Evolutionary conservation across 805 yeast genomes (phyloP).

Genomic region (Metschnikowia matae): DNA sequence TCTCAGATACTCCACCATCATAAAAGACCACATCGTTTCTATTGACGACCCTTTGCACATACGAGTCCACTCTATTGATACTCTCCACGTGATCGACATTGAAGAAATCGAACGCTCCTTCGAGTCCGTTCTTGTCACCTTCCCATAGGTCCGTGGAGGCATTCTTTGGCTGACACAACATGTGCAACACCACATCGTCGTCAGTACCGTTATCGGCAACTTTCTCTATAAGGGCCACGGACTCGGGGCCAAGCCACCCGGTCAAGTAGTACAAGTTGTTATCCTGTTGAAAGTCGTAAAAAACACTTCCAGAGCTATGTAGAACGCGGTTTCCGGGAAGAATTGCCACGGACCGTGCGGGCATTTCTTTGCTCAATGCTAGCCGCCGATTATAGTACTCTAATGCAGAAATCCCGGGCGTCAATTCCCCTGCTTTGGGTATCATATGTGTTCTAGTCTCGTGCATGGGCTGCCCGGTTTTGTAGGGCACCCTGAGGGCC

Average conservation of each 20-base stretch:
- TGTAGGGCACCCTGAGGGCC: conserved; percentile 24
- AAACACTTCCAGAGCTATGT: conserved; percentile 86
- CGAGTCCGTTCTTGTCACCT: conserved; percentile 83
- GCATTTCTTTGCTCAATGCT: conserved; percentile 52
- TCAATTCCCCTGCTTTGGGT: conserved; percentile 70
- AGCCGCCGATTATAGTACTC: conserved; percentile 77
- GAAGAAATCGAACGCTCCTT: conserved; percentile 77
- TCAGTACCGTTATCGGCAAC: conserved; percentile 43
- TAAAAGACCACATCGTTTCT: conserved; percentile 51
- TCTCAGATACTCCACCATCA: conserved; percentile 32
- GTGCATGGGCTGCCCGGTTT: conserved; percentile 79
- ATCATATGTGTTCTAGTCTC: conserved; percentile 79
- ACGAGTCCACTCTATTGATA: conserved; percentile 39
- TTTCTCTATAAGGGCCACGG: conserved; percentile 64
- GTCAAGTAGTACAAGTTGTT: conserved; percentile 82
- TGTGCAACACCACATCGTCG: conserved; percentile 57
- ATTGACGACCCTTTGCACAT: conserved; percentile 45
- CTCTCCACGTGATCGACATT: conserved; percentile 77
- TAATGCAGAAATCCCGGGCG: conserved; percentile 80
- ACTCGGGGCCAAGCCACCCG: conserved; percentile 90
- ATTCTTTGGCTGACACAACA: conserved; percentile 85
- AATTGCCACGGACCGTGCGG: conserved; percentile 64
- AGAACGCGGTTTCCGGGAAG: conserved; percentile 68
- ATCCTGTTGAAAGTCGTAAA: conserved; percentile 88
- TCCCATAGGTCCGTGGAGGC: conserved; percentile 86